Base-by-base conservation (phyloP, 179 eudicot genomes). In the Pouteria campechiana region DNA sequence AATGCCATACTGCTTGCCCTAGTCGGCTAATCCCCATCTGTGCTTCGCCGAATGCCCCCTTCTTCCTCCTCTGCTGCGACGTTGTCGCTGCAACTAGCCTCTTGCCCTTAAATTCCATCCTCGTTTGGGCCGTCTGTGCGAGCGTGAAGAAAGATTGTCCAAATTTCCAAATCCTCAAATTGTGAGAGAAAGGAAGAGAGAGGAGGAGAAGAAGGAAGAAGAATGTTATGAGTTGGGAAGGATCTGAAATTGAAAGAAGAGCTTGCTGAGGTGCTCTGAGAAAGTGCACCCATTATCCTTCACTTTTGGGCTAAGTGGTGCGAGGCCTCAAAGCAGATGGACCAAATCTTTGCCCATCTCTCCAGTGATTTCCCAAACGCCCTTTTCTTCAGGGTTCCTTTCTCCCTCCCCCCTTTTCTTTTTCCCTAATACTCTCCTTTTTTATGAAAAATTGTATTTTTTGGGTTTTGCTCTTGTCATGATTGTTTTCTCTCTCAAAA, bases 301-400 rank as follows among this genome's bases (percentile, higher is more conserved):
- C 96, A 90, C 72, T 86, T 90, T 70, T 90, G 98, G 96, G 98
- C 98, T 2, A 54, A 67, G 6, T 90, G 98, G 98, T 90, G 98
- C 52, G 95, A 86, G 19, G 95, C 94, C 9, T 90, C 98, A 3
- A 86, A 79, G 55, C 95, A 81, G 19, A 90, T 90, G 98, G 94
- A 90, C 68, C 75, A 79, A 74, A 87, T 90, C 12, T 92, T 87
- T 63, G 66, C 79, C 55, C 96, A 87, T 40, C 92, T 92, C 37
- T 73, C 99, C 36, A 75, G 78, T 11, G 99, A 92, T 80, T 83
- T 83, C 48, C 96, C 96, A 17, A 69, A 65, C 56, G 69, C 83
- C 25, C 72, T 42, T 41, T 92, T 87, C 65, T 59, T 83, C 0
- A 78, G 93, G 77, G 99, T 92, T 76, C 14, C 32, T 15, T 9